These are phyloP conservation scores for Phytopythium litorale DNA, from an alignment of 352 stramenopile species.

Conservation along the genomic window DNA sequence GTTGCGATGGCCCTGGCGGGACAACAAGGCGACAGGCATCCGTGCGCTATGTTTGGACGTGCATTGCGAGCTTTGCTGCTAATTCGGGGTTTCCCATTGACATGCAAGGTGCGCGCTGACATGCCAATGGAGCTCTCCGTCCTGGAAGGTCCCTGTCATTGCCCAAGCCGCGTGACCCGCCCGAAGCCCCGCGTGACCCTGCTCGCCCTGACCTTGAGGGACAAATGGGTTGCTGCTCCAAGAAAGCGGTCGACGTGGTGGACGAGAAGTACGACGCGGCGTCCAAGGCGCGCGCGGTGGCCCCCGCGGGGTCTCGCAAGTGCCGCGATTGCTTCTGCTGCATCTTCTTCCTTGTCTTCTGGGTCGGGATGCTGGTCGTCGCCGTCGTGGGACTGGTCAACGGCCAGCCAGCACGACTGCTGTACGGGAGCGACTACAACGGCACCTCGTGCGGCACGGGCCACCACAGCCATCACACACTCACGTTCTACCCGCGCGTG, in stretches of 20 bases:
- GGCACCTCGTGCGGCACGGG: slow-evolving; percentile 71
- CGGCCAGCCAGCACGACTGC: slow-evolving; percentile 58
- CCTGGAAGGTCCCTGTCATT: not conserved
- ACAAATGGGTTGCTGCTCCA: slow-evolving; percentile 69
- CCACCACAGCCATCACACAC: slow-evolving; percentile 12
- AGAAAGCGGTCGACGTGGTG: slow-evolving; percentile 36
- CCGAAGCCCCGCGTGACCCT: not conserved
- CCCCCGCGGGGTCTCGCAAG: slow-evolving; percentile 46
- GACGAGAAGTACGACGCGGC: slow-evolving; percentile 16
- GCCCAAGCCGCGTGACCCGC: not conserved
- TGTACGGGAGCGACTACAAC: slow-evolving; percentile 74
- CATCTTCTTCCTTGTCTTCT: slow-evolving; percentile 69
- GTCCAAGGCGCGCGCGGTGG: slow-evolving; percentile 36
- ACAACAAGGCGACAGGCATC: not conserved
- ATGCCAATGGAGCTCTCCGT: not conserved
- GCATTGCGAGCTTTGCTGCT: not conserved
- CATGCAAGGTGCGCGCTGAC: not conserved
- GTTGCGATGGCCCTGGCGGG: not conserved
- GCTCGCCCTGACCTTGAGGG: not conserved
- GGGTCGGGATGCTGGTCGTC: slow-evolving; percentile 68
- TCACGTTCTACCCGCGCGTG: slow-evolving; percentile 78
- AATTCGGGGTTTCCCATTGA: not conserved
- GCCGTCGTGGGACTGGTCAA: slow-evolving; percentile 50
- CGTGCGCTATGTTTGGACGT: not conserved
- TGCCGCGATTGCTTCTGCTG: slow-evolving; percentile 70